Evolutionary conservation across 352 stramenopile genomes (phyloP).

Genomic region (Phytophthora brassicae): DNA sequence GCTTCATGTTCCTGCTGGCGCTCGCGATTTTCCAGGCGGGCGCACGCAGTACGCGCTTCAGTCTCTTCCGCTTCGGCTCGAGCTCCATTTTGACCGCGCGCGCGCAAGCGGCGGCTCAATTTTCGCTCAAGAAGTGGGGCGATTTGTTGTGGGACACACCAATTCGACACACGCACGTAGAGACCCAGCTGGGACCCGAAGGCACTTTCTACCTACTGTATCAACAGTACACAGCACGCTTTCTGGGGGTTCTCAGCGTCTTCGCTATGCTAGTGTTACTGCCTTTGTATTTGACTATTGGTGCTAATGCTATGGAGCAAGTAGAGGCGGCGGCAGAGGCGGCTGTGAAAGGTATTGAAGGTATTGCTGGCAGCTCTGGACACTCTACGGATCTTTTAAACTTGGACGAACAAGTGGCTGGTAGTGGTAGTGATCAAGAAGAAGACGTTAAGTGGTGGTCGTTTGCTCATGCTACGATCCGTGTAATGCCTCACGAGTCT

Average conservation of each 20-base stretch:
- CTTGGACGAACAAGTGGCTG: constrained; percentile 8
- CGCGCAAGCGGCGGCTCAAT: constrained; percentile 38
- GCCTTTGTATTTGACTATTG: constrained; percentile 69
- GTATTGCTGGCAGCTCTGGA: constrained; percentile 21
- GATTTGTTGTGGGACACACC: constrained; percentile 73
- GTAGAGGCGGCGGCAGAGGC: constrained; percentile 29
- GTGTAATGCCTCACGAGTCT: constrained; percentile 74
- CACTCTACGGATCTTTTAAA: constrained; percentile 15
- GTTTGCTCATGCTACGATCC: constrained; percentile 79
- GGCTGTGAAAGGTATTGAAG: constrained; percentile 29
- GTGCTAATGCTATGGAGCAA: constrained; percentile 38
- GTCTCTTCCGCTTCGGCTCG: constrained; percentile 67
- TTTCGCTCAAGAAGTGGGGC: constrained; percentile 65
- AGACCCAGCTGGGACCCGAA: constrained; percentile 67
- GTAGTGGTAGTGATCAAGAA: constrained; percentile 13
- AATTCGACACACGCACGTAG: constrained; percentile 66
- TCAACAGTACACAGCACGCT: constrained; percentile 71
- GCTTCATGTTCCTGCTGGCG: constrained; percentile 62
- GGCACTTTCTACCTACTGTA: constrained; percentile 86
- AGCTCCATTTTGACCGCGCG: constrained; percentile 44
- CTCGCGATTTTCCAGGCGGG: constrained; percentile 69
- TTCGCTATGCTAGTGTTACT: constrained; percentile 72
- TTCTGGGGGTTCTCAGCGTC: constrained; percentile 60
- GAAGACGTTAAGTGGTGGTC: constrained; percentile 70
- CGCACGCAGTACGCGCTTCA: constrained; percentile 69